Base-by-base conservation (phyloP, 75 land plant genomes). In the Azolla pinnata region DNA sequence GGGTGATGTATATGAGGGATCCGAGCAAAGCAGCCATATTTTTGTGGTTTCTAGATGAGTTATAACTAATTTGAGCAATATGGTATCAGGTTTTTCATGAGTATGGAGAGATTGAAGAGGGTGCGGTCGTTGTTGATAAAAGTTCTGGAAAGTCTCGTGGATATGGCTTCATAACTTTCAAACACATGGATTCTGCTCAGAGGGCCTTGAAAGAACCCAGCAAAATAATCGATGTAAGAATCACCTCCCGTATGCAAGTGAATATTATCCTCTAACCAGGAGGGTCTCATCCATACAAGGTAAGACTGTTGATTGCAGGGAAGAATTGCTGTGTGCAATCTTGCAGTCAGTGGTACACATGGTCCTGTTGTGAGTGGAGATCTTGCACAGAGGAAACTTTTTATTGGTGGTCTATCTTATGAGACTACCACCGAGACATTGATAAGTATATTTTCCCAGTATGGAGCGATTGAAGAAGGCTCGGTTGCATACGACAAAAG, bases 381-480 rank as follows among this genome's bases (percentile, higher is more conserved):
- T 65, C 71, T 64, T 48, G 60, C 86, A 31, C 89, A 83, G 51
- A 70, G 89, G 64, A 86, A 86, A 74, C 69, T 86, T 4, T 86
- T 81, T 63, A 77, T 86, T 61, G 89, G 86, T 27, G 78, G 86
- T 32, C 63, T 86, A 27, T 71, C 89, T 17, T 84, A 73, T 50
- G 89, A 86, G 5, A 72, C 76, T 2, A 45, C 89, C 34, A 79
- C 66, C 51, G 89, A 86, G 21, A 66, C 76, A 34, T 59, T 86
- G 55, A 67, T 86, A 18, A 74, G 56, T 25, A 74, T 74, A 23
- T 86, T 86, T 51, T 73, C 70, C 17, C 81, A 73, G 66, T 70
- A 83, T 68, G 89, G 89, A 50, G 89, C 83, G 50, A 86, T 86
- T 61, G 86, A 83, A 52, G 89, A 86, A 76, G 89, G 89, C 51